Evolutionary conservation across 192 early-diverging fungal species (phyloP).

Genomic region (Podila epigama): DNA sequence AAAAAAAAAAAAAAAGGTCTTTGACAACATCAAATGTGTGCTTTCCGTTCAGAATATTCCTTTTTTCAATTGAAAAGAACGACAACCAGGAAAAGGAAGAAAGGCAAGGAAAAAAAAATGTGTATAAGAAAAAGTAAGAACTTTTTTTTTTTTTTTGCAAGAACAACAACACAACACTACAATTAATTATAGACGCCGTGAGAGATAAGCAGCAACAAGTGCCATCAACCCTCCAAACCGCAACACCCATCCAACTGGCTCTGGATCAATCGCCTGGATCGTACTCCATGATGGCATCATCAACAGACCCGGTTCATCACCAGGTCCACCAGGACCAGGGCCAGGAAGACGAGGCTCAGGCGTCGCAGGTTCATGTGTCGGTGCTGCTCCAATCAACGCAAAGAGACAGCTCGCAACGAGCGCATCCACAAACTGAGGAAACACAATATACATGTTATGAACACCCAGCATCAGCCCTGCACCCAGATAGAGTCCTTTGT

Average conservation of each 20-base stretch:
- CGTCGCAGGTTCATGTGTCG: slow-evolving; percentile 42
- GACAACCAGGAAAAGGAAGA: too few relatives aligned
- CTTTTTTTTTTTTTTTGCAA: too few relatives aligned
- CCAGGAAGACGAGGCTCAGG: slow-evolving; percentile 22
- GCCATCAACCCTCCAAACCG: slow-evolving; percentile 76
- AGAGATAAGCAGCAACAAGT: slow-evolving; percentile 65
- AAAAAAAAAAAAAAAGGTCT: too few relatives aligned
- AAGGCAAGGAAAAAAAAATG: too few relatives aligned
- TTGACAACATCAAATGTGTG: too few relatives aligned
- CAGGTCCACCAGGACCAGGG: slow-evolving; percentile 15
- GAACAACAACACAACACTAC: too few relatives aligned
- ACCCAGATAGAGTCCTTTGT: slow-evolving; percentile 14
- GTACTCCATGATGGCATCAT: slow-evolving; percentile 2
- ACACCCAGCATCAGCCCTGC: slow-evolving; percentile 88
- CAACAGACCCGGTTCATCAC: not conserved
- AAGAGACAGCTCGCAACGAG: slow-evolving; percentile 66
- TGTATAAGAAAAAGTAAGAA: too few relatives aligned
- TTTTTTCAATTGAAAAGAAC: too few relatives aligned
- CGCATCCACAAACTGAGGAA: slow-evolving; percentile 92
- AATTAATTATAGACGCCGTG: slow-evolving; percentile 5
- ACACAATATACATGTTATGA: slow-evolving; percentile 94
- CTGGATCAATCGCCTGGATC: slow-evolving; percentile 12
- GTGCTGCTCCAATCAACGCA: slow-evolving; percentile 63
- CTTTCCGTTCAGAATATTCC: too few relatives aligned
- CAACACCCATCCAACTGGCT: slow-evolving; percentile 71